These are phyloP conservation scores for Chlorella sp. DNA, from an alignment of 139 green algal genomes.

Conservation along the genomic window DNA sequence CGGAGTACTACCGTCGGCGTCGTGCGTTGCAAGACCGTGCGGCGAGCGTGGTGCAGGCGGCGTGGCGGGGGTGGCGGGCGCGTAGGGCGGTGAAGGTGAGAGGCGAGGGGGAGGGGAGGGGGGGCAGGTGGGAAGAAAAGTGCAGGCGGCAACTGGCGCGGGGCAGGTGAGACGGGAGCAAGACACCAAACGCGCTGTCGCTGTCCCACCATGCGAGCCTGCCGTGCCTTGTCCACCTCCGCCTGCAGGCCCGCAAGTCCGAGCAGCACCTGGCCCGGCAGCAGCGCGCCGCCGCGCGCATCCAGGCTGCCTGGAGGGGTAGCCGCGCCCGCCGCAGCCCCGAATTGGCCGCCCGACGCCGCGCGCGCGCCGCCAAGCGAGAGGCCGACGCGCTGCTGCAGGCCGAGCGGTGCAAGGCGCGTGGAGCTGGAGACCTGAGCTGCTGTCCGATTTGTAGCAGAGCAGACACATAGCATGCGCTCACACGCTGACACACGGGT, in stretches of 20 bases:
- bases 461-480: neutral
- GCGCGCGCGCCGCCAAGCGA: neutral
- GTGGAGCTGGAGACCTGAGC: neutral
- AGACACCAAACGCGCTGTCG: no score
- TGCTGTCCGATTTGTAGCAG: no score
- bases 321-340: neutral
- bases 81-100: neutral
- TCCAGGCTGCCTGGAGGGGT: neutral
- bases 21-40: neutral
- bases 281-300: neutral
- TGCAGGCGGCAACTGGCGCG: no score
- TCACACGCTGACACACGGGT: neutral
- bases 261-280: neutral
- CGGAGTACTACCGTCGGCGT: no score
- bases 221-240: no score
- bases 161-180: no score
- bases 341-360: neutral
- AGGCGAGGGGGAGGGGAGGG: no score
- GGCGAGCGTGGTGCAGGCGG: neutral
- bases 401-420: neutral
- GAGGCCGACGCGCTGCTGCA: neutral
- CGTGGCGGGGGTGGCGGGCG: neutral
- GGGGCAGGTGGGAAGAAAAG: no score
- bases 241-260: neutral
- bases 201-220: no score